phyloP scores from a whole-genome alignment of 2,329 filamentous ascomycete species.

The Rasamsonia emersonii region DNA sequence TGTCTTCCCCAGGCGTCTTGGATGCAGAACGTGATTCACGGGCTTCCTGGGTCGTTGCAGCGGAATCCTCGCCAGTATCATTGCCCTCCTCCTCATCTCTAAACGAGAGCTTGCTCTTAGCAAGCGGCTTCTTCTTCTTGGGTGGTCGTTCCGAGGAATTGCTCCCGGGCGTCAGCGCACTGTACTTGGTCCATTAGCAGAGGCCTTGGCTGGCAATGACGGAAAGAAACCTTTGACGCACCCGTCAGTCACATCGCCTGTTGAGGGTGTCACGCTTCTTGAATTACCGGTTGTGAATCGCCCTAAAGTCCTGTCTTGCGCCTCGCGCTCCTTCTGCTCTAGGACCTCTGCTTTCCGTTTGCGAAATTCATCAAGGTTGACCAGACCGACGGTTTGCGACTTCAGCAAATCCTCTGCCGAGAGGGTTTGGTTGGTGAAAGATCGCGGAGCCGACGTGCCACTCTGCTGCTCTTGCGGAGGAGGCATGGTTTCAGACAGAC shows the following conservation, averaged over 20 bases:
- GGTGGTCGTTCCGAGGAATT: slow-evolving; percentile 28
- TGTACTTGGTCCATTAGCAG: slow-evolving; percentile 50
- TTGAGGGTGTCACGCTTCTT: slow-evolving; percentile 43
- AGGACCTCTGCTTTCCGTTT: slow-evolving; percentile 92
- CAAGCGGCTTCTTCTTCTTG: slow-evolving; percentile 48
- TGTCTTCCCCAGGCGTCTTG: slow-evolving; percentile 37
- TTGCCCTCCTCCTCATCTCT: slow-evolving; percentile 60
- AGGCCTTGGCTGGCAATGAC: slow-evolving; percentile 2
- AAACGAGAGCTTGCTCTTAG: slow-evolving; percentile 55
- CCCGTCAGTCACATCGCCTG: slow-evolving; percentile 46
- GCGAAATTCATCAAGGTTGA: slow-evolving; percentile 86
- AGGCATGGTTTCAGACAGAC: slow-evolving; percentile 3
- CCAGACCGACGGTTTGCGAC: slow-evolving; percentile 80
- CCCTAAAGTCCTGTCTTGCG: slow-evolving; percentile 52
- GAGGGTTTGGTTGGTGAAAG: slow-evolving; percentile 65
- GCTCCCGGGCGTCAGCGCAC: slow-evolving; percentile 41
- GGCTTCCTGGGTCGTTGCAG: slow-evolving; percentile 28
- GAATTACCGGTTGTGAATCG: slow-evolving; percentile 36
- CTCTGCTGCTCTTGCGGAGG: slow-evolving; percentile 27
- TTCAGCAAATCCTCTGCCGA: slow-evolving; percentile 76
- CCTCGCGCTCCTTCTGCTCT: slow-evolving; percentile 79
- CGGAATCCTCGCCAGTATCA: slow-evolving; percentile 38
- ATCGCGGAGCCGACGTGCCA: slow-evolving; percentile 37
- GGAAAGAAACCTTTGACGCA: slow-evolving; percentile 34
- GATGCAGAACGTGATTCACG: slow-evolving; percentile 31